These are phyloP conservation scores for Cladosporium phlei DNA, from an alignment of 2,329 filamentous ascomycete genomes.

Conservation along the genomic window DNA sequence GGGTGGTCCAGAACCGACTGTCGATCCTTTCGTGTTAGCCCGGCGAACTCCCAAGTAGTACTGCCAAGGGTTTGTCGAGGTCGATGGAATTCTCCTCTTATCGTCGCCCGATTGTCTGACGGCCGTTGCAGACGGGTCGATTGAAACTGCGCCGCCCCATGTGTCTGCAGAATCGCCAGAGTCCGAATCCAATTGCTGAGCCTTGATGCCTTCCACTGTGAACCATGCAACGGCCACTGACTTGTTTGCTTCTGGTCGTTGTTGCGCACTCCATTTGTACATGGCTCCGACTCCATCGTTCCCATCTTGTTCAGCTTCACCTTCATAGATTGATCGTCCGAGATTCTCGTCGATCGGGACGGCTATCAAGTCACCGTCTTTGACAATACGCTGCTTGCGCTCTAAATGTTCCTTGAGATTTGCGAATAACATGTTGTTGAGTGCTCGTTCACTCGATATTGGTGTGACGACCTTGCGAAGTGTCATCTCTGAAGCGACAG, in stretches of 20 bases:
- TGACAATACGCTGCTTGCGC: constrained; percentile 72
- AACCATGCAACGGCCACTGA: constrained; percentile 73
- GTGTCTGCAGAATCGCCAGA: constrained; percentile 61
- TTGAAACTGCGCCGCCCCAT: constrained; percentile 82
- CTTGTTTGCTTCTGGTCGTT: not conserved
- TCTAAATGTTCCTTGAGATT: constrained; percentile 88
- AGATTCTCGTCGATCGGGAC: constrained; percentile 84
- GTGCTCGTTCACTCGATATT: constrained; percentile 74
- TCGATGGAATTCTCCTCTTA: constrained; percentile 72
- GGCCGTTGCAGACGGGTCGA: constrained; percentile 80
- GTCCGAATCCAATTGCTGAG: constrained; percentile 43
- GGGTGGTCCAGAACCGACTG: constrained; percentile 19
- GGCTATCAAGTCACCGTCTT: constrained; percentile 80
- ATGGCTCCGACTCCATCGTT: constrained; percentile 14
- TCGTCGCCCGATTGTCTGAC: constrained; percentile 90
- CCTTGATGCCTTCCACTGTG: constrained; percentile 69
- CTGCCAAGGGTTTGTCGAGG: constrained; percentile 73
- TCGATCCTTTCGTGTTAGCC: constrained; percentile 50
- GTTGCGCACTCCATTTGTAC: constrained; percentile 15
- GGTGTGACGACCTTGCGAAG: constrained; percentile 86
- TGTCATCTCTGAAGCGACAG: constrained; percentile 71
- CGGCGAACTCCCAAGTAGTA: constrained; percentile 78
- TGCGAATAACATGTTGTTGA: constrained; percentile 81
- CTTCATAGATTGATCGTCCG: constrained; percentile 74
- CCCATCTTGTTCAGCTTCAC: constrained; percentile 68